Evolutionary conservation across 2,329 filamentous ascomycete species (phyloP), one percentile per base, ranked within the genome.

Genomic region (Ustilaginoidea virens): DNA sequence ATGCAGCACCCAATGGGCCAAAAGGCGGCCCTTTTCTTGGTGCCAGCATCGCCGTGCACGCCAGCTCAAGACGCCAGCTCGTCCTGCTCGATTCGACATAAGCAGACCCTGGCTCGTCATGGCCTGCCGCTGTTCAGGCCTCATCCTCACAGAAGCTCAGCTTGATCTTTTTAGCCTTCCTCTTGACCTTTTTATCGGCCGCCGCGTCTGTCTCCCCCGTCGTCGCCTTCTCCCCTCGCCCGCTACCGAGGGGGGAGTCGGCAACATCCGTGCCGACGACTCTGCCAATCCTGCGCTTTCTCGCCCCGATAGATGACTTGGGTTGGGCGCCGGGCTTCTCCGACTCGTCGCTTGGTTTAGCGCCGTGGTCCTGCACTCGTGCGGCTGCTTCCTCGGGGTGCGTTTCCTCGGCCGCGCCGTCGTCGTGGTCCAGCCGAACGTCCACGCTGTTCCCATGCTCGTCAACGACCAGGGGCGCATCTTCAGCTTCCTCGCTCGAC

Each of bases 391-490:
- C 36, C 29, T 46, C 39, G 26, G 38, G 34, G 33, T 42, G 40
- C 25, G 39, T 30, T 31, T 47, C 47, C n/a, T 45, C 53, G n/a
- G 61, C 51, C 4, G 36, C 45, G 6, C 61, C 62, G 35, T 35
- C 59, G 25, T 48, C 46, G n/a, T n/a, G n/a, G 29, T 51, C 54
- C 4, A 66, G 47, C 12, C 65, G 36, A 41, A 70, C 39, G 54
- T 51, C 26, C 17, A 76, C 65, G 17, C 75, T 64, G 31, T 81
- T 77, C 28, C 72, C 78, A 4, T 67, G 61, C 46, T 83, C 80
- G 39, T 87, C 69, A 4, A 90, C 70, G 29, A 82, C 72, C 0
- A 82, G 63, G 0, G 81, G 81, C 28, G 64, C 75, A 48, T 87
- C 80, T 40, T 87, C 80, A 9, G 77, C 78, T 35, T 83, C 73